Percentiles rank a stretch among this genome's conserved stretches.
These are phyloP conservation scores for Cladorrhinum samala DNA, from an alignment of 495 filamentous ascomycete species.

Conservation along the genomic window DNA sequence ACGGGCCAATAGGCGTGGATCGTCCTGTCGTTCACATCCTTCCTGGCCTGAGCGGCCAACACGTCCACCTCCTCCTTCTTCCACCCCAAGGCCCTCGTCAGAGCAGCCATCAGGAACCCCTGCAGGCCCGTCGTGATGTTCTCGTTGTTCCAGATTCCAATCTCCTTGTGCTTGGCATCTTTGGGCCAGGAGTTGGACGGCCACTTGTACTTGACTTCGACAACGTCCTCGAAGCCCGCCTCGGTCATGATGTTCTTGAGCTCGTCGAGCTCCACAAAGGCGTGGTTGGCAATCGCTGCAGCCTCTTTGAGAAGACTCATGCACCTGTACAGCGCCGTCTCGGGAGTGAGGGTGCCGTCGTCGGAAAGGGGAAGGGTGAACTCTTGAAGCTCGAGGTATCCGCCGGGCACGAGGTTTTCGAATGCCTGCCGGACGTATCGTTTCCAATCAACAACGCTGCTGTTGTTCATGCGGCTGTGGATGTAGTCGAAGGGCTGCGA, in stretches of 20 bases:
- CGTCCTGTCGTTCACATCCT: constrained; percentile 16
- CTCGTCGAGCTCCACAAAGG: constrained; percentile 11
- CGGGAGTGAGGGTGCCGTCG: constrained; percentile 14
- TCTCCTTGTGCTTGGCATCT: constrained; percentile 18
- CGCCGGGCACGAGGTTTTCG: constrained; percentile 18
- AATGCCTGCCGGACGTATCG: constrained; percentile 15
- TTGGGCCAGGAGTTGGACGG: constrained; percentile 19
- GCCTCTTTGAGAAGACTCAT: constrained; percentile 8
- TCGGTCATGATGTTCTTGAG: constrained; percentile 12
- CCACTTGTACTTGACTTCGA: constrained; percentile 10
- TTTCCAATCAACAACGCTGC: constrained; percentile 47
- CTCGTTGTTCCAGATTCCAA: constrained; percentile 13
- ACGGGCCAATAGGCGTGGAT: constrained; percentile 20
- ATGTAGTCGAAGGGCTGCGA: constrained; percentile 15
- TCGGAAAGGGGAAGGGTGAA: constrained; percentile 14
- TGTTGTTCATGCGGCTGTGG: constrained; percentile 37
- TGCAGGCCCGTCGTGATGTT: constrained; percentile 14
- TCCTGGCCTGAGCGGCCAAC: constrained; percentile 14
- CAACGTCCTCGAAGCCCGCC: constrained; percentile 19
- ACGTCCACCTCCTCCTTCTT: constrained; percentile 10
- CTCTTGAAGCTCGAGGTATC: constrained; percentile 22
- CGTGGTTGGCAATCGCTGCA: constrained; percentile 4
- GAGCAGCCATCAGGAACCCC: constrained; percentile 11
- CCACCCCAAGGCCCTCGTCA: constrained; percentile 19
- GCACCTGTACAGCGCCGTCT: constrained; percentile 6